These are phyloP conservation scores for Talaromyces sp. DNA, from an alignment of 2,329 filamentous ascomycete species.

Conservation along the genomic window DNA sequence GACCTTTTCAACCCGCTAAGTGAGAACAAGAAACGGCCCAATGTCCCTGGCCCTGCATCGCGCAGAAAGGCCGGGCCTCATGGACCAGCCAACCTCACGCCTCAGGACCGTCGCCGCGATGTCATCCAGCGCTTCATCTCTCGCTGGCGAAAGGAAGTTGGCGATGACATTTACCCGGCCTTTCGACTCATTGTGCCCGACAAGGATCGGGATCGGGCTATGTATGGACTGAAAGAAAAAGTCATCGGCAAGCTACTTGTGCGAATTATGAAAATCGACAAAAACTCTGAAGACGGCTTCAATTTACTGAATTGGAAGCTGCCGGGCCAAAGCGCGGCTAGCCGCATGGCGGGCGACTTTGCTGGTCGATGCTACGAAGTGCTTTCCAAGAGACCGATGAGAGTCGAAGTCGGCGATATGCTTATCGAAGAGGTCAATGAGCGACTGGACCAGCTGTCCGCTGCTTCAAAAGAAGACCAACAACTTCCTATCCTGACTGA, in stretches of 20 bases:
- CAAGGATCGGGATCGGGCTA: conserved; percentile 84
- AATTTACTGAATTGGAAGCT: conserved; percentile 89
- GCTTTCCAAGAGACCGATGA: conserved; percentile 75
- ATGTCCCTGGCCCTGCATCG: conserved; percentile 35
- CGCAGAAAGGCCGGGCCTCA: conserved; percentile 57
- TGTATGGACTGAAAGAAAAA: conserved; percentile 93
- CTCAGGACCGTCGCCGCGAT: conserved; percentile 70
- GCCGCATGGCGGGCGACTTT: conserved; percentile 79
- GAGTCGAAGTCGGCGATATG: conserved; percentile 68
- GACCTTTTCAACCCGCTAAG: conserved; percentile 75
- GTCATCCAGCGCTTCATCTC: conserved; percentile 84
- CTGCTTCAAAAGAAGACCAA: conserved; percentile 71
- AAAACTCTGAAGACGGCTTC: conserved; percentile 81
- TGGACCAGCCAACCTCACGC: conserved; percentile 53
- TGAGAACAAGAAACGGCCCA: conserved; percentile 69
- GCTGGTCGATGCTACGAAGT: conserved; percentile 83
- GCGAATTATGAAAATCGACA: conserved; percentile 86
- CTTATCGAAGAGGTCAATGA: conserved; percentile 86
- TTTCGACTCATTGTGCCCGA: conserved; percentile 87
- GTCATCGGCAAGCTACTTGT: conserved; percentile 86
- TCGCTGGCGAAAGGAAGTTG: conserved; percentile 81
- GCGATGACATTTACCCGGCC: conserved; percentile 87
- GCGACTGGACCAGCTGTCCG: conserved; percentile 71
- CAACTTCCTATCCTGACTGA: conserved; percentile 74
- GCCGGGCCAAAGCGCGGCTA: conserved; percentile 61